These are phyloP conservation scores for Quercus phellos DNA, from an alignment of 331 rosid genomes.

Conservation along the genomic window DNA sequence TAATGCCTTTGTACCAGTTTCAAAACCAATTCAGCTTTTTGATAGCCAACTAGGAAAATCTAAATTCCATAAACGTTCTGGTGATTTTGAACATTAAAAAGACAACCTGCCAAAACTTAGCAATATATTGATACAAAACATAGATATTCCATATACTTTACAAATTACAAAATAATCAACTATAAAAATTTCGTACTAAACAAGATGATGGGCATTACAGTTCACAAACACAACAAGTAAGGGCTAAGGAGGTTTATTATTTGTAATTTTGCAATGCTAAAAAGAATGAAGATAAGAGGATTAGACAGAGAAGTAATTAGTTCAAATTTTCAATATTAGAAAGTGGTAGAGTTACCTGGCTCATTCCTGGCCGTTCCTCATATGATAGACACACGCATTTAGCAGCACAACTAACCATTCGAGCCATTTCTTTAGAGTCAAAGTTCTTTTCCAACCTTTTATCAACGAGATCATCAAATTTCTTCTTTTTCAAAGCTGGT, in stretches of 20 bases:
- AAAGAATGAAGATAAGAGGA: neutral
- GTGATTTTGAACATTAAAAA: neutral
- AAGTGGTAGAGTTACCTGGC: slow-evolving; percentile 33
- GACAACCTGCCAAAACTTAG: neutral
- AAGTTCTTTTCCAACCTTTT: slow-evolving; percentile 35
- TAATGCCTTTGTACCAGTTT: no score
- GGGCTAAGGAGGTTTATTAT: neutral
- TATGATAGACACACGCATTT: slow-evolving; percentile 44
- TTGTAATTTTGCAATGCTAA: neutral
- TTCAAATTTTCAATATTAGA: neutral
- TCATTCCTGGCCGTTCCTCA: slow-evolving; percentile 42
- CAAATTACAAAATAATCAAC: neutral
- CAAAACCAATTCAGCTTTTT: rapidly evolving
- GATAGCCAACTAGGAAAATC: no score
- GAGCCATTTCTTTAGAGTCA: slow-evolving; percentile 30
- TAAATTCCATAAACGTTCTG: neutral
- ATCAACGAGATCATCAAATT: slow-evolving; percentile 34
- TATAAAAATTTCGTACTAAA: neutral
- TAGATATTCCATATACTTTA: neutral
- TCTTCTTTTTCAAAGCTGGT: slow-evolving; percentile 34
- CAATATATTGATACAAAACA: neutral
- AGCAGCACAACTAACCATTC: slow-evolving; percentile 42
- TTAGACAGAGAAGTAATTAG: neutral
- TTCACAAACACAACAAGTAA: neutral
- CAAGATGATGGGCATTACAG: neutral